These are phyloP conservation scores for Sphenostylis stenocarpa DNA, from an alignment of 306 rosid species.

Conservation along the genomic window DNA sequence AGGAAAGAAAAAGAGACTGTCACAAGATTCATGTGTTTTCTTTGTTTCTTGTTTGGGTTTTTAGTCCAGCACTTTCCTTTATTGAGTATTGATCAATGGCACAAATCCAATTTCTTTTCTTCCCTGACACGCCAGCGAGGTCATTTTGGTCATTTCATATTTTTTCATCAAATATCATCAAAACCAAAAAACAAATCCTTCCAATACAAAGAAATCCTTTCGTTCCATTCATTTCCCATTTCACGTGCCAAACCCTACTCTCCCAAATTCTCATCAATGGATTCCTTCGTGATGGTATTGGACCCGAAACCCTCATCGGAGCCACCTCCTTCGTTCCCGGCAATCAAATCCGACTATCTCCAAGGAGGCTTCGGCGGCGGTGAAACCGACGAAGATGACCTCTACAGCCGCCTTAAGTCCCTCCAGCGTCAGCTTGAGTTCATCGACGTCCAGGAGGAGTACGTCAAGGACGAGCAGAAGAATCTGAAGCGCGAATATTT, in stretches of 20 bases:
- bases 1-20: too few relatives aligned
- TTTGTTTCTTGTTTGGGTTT: too few relatives aligned
- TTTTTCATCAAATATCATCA: neutral
- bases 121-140: neutral
- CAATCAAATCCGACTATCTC: conserved; percentile 59
- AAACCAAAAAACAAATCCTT: neutral
- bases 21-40: too few relatives aligned
- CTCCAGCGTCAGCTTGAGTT: conserved; percentile 87
- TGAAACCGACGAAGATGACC: conserved; percentile 75
- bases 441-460: conserved; percentile 91
- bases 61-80: too few relatives aligned
- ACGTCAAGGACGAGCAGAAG: conserved; percentile 93
- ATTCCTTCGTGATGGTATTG: conserved; percentile 71
- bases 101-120: conserved; percentile 1
- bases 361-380: neutral
- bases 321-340: conserved; percentile 65
- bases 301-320: conserved; percentile 68
- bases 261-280: conserved; percentile 48
- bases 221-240: neutral
- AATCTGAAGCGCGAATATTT: conserved; percentile 97
- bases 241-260: conserved; percentile 21
- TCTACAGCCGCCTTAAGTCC: conserved; percentile 74
- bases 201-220: neutral
- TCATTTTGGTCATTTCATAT: neutral
- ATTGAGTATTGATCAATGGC: neutral